Base-by-base conservation (phyloP, 345 rosid species). In the Lagerstroemia speciosa region DNA sequence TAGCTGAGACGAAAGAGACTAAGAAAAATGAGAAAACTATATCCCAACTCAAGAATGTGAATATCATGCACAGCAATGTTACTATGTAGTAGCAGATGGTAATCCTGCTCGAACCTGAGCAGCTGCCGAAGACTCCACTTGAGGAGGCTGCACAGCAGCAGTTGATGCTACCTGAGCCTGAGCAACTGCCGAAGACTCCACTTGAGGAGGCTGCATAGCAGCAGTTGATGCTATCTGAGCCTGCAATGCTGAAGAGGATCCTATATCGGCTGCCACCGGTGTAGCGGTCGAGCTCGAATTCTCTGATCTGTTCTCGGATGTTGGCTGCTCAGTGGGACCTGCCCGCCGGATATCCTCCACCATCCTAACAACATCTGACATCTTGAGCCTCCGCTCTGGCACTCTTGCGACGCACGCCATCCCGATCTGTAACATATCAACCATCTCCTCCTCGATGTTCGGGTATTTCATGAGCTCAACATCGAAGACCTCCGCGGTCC, bases 401-500 rank as follows among this genome's bases (percentile, higher is more conserved):
- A 85, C 75, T 72, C 88, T 88, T 26, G 71, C 81, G 0, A 88
- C 90, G 80, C 98, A 92, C 29, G 83, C 84, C 93, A 89, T 86
- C 20, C 88, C 97, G 33, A 91, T 83, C 75, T 94, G 98, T 66
- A 95, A 72, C 98, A 95, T 88, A 83, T 86, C 97, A 38, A 95
- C 99, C 97, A 92, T 84, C 84, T 92, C 98, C 77, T 92, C 97
- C 79, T 94, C 99, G 40, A 92, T 90, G 64, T 92, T 89, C 7
- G 99, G 88, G 77, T 80, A 88, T 81, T 92, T 81, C 80, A 92
- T 50, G 34, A 95, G 91, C 84, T 82, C 91, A 38, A 87, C 71
- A 66, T 95, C 98, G 71, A 92, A 95, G 69, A 92, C 99, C 76
- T 92, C 98, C 29, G 96, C 99, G 0, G 98, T 90, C 99, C 99